phyloP scores from a whole-genome alignment of 108 stramenopile genomes.

The Hondaea fermentalgiana region DNA sequence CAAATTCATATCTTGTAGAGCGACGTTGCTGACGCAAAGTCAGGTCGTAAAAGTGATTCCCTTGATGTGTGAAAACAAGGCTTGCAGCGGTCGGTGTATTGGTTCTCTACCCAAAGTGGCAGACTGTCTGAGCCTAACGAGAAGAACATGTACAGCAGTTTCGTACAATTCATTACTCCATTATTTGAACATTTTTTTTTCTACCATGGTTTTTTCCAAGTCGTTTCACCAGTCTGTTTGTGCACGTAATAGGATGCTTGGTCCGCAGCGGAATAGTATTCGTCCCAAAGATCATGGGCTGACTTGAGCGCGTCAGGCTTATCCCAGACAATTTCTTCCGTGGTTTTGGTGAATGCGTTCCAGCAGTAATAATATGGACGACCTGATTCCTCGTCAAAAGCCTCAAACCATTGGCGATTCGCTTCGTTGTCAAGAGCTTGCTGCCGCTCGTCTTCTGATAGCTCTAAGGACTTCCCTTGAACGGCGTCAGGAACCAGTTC shows the following conservation, averaged over 20 bases:
- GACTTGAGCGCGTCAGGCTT: neutral
- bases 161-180: too few relatives aligned
- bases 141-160: too few relatives aligned
- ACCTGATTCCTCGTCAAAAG: neutral
- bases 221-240: neutral
- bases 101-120: too few relatives aligned
- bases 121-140: too few relatives aligned
- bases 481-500: neutral
- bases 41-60: too few relatives aligned
- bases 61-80: too few relatives aligned
- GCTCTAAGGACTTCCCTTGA: neutral
- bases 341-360: neutral
- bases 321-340: neutral
- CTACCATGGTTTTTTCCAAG: neutral
- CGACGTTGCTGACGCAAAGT: too few relatives aligned
- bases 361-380: neutral
- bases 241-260: neutral
- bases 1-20: too few relatives aligned
- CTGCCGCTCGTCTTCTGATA: neutral
- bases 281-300: neutral
- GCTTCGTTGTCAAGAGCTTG: neutral
- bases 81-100: too few relatives aligned
- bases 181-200: neutral
- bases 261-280: neutral
- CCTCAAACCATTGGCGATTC: neutral